phyloP scores from a whole-genome alignment of 352 stramenopile species.

The Globisporangium acanthophoron region DNA sequence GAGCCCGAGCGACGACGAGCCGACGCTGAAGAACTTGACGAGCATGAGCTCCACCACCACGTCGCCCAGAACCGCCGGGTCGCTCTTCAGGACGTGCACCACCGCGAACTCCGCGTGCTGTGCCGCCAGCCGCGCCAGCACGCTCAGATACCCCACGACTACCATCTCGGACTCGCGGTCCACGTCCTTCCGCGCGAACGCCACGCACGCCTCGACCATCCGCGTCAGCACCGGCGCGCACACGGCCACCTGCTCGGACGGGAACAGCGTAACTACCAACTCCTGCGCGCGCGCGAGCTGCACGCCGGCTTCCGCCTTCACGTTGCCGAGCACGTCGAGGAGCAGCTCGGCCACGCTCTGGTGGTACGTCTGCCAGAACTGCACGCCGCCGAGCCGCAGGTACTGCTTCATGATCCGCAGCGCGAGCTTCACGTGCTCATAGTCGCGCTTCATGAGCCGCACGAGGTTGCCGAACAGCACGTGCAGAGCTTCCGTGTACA shows the following conservation, averaged over 20 bases:
- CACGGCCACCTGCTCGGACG: slow-evolving; percentile 30
- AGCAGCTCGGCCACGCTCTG: slow-evolving; percentile 32
- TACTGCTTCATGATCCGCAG: slow-evolving; percentile 61
- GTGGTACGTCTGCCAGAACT: slow-evolving; percentile 74
- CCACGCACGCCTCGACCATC: slow-evolving; percentile 43
- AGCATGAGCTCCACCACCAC: slow-evolving; percentile 58
- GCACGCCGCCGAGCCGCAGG: slow-evolving; percentile 36
- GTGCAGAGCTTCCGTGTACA: slow-evolving; percentile 69
- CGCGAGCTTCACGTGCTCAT: slow-evolving; percentile 65
- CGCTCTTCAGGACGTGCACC: slow-evolving; percentile 32
- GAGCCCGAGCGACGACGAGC: slow-evolving; percentile 50
- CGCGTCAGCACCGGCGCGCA: slow-evolving; percentile 27
- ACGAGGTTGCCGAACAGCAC: slow-evolving; percentile 58
- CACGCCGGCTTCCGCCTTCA: slow-evolving; percentile 63
- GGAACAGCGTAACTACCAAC: slow-evolving; percentile 27
- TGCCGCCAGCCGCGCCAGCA: slow-evolving; percentile 46
- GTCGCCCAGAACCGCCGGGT: slow-evolving; percentile 26
- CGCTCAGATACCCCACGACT: slow-evolving; percentile 55
- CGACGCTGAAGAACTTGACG: slow-evolving; percentile 65
- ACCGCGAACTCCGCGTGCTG: slow-evolving; percentile 42
- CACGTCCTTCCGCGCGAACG: slow-evolving; percentile 30
- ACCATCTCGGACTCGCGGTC: slow-evolving; percentile 52
- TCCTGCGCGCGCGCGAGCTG: slow-evolving; percentile 49
- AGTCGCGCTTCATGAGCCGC: slow-evolving; percentile 68
- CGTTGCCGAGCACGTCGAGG: slow-evolving; percentile 45